phyloP scores from a whole-genome alignment of 441 rosid species.

The Syzygium syzygioides region DNA sequence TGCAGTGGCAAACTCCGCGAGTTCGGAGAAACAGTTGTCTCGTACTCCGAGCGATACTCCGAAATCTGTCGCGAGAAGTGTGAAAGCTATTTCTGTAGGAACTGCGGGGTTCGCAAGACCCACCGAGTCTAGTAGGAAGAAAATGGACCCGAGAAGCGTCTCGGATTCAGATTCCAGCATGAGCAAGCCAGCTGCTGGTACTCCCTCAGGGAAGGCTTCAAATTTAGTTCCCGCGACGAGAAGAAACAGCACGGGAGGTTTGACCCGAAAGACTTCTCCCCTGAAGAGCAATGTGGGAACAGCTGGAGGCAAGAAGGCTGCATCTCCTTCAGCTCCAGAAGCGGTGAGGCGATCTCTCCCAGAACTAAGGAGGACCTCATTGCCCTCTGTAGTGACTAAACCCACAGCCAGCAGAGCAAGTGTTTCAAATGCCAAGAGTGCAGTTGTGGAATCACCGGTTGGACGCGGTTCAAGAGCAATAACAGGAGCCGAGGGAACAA shows the following conservation, averaged over 20 bases:
- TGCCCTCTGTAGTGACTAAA: slow-evolving; percentile 61
- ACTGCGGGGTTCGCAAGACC: slow-evolving; percentile 36
- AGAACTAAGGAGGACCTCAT: slow-evolving; percentile 66
- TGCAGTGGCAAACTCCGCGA: slow-evolving; percentile 4
- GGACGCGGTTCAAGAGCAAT: slow-evolving; percentile 49
- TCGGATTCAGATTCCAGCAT: slow-evolving; percentile 32
- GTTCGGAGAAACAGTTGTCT: slow-evolving; percentile 29
- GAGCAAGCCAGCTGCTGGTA: slow-evolving; percentile 39
- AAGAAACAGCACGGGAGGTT: slow-evolving; percentile 89
- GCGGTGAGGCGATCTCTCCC: slow-evolving; percentile 75
- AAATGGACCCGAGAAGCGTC: slow-evolving; percentile 30
- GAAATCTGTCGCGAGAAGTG: slow-evolving; percentile 24
- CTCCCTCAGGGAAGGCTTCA: slow-evolving; percentile 37
- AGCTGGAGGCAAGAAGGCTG: slow-evolving; percentile 31
- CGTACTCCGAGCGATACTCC: slow-evolving; percentile 30
- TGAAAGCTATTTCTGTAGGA: slow-evolving; percentile 34
- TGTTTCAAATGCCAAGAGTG: slow-evolving; percentile 45
- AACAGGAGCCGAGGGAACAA: slow-evolving; percentile 42
- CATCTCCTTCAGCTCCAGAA: slow-evolving; percentile 34
- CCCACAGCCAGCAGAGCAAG: slow-evolving; percentile 27
- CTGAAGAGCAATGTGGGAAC: slow-evolving; percentile 21
- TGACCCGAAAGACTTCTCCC: slow-evolving; percentile 44
- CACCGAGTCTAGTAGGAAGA: slow-evolving; percentile 49
- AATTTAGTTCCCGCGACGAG: slow-evolving; percentile 53
- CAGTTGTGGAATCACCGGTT: slow-evolving; percentile 38